Evolutionary conservation across 2,329 filamentous ascomycete genomes (phyloP), one percentile per base, ranked within the genome.

Genomic region (Colletotrichum incanum): DNA sequence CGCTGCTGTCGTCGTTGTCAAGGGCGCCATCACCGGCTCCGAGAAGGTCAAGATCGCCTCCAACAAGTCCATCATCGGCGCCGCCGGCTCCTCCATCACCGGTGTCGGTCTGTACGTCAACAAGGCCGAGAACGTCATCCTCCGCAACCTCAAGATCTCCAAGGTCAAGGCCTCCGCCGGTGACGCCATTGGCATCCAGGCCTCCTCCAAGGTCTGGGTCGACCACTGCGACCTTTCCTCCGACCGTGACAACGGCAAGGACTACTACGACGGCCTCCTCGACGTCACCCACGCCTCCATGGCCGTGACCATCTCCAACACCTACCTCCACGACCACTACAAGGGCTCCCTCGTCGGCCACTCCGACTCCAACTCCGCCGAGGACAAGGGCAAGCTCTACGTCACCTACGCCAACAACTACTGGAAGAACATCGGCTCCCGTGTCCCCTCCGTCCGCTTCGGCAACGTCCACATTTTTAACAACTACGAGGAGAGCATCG

Each of bases 381-480:
- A 91, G 77, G 91, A 93, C 82, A 88, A 78, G 9, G 91, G 91
- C 74, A 85, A 90, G 78, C 84, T 93, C 56, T 87, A 84, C 78
- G 84, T 93, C 66, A 93, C 91, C 67, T 92, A 91, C 79, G 86
- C 87, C 82, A 89, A 92, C 85, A 93, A 93, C 87, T 85, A 89
- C 84, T 93, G 86, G 86, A 77, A 78, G 75, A 91, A 92, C 84
- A 81, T 92, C 78, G 90, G 91, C 85, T 91, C 88, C 9, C 91
- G 91, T 67, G 84, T 82, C 0, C 91, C 92, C 5, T 89, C 87
- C 4, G 79, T 92, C 79, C 90, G 91, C 75, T 93, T 93, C 82
- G 91, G 91, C 37, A 92, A 89, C 52, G 89, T 76, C 74, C 91
- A 93, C 81, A 80, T 86, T 77, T 85, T 77, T 62, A 89, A 86